Base-by-base conservation (phyloP, 495 filamentous ascomycete species). In the Podospora appendiculata region DNA sequence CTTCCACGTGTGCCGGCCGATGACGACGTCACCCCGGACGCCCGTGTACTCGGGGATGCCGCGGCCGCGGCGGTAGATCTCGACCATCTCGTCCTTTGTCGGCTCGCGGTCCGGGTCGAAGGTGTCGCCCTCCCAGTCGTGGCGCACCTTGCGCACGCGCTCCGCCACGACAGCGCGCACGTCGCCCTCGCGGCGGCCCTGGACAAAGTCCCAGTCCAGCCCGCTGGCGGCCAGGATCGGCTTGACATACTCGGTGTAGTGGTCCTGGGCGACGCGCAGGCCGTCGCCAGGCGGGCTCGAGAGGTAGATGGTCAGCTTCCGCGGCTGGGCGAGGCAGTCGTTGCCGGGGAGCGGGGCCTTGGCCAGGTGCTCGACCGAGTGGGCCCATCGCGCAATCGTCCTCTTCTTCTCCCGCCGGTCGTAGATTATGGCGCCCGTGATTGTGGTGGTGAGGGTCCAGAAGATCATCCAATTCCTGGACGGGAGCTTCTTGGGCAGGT, bases 391-490 rank as follows among this genome's bases (percentile, higher is more conserved):
- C 51, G 85, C 76, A 45, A 91, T 92, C 11, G 79, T 79, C 47
- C 83, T 81, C 50, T 82, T 85, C 70, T 92, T 96, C 68, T 96
- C 85, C 36, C 86, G 79, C 56, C 89, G 89, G 70, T 99, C 93
- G 72, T 97, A 96, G 57, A 89, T 76, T 45, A 96, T 67, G 10
- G 87, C 84, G 7, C 78, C 82, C 0, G 86, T 82, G 58, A 95
- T 86, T 35, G 87, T 82, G 32, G 83, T 83, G 12, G 85, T 85
- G 56, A 97, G 68, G 14, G 85, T 72, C 62, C 92, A 76, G 73
- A 99, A 97, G 58, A 99, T 96, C 71, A 88, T 80, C 93, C 93
- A 99, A 64, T 97, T 97, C 32, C 94, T 84, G 11, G 93, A 99
- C 16, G 93, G 93, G 9, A 99, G 82, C 72, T 86, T 90, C 59